Evolutionary conservation across 768 basidiomycete genomes (phyloP).

Genomic region (Trametes meyenii): DNA sequence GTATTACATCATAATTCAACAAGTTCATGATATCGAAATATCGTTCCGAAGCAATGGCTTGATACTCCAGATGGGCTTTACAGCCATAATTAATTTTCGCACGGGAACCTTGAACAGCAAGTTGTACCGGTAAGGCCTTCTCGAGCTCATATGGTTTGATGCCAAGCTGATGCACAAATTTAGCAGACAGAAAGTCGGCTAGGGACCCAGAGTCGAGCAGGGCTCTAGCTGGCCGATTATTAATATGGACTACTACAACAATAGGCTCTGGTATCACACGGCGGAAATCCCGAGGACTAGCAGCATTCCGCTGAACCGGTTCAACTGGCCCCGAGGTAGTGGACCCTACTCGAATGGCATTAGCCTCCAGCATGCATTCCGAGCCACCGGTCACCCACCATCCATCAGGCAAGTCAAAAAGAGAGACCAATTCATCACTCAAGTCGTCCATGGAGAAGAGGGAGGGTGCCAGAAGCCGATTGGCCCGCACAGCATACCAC

Average conservation of each 20-base stretch:
- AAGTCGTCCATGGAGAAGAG: not conserved
- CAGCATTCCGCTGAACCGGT: conserved; percentile 6
- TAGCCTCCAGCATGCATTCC: not conserved
- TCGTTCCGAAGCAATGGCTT: conserved; percentile 15
- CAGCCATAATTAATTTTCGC: conserved; percentile 28
- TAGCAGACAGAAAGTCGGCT: conserved; percentile 25
- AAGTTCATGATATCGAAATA: conserved; percentile 29
- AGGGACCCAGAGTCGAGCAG: conserved; percentile 25
- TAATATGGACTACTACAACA: conserved; percentile 9
- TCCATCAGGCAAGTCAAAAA: too few relatives aligned
- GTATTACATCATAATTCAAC: conserved; percentile 27
- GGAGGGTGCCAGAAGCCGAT: too few relatives aligned
- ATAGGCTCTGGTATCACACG: not conserved
- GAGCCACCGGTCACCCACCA: not conserved
- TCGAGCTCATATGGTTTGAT: conserved; percentile 5
- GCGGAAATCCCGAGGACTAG: not conserved
- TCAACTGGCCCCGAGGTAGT: too few relatives aligned
- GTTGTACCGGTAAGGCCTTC: conserved; percentile 28
- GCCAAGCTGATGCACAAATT: conserved; percentile 23
- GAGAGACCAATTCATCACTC: not conserved
- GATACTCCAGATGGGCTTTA: conserved; percentile 19
- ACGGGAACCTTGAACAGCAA: too few relatives aligned
- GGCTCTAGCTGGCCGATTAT: conserved; percentile 1
- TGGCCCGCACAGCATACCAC: not conserved
- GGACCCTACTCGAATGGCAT: not conserved